Percentiles rank a stretch among this genome's conserved stretches.
Evolutionary conservation across 83 land plant species (phyloP).

Genomic region (Picea mariana): DNA sequence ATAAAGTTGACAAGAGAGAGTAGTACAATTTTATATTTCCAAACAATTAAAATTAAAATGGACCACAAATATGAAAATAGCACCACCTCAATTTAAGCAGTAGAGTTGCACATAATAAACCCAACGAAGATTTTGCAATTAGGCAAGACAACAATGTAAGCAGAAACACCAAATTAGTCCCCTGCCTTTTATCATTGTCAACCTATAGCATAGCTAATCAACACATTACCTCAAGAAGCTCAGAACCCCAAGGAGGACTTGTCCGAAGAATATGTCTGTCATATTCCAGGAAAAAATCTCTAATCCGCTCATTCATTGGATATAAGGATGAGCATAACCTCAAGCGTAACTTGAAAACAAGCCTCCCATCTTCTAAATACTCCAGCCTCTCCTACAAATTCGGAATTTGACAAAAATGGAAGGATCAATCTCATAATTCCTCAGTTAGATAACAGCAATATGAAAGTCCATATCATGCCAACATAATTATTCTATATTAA

Average conservation of each 20-base stretch:
- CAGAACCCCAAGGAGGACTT: constrained; percentile 98
- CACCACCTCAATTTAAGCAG: background rate
- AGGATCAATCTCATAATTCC: background rate
- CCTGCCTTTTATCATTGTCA: background rate
- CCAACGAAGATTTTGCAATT: background rate
- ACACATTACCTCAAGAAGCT: constrained; percentile 85
- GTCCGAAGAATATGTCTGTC: constrained; percentile 89
- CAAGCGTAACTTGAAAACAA: constrained; percentile 77
- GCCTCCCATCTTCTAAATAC: constrained; percentile 87
- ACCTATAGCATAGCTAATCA: background rate
- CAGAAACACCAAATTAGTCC: background rate
- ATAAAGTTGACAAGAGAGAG: no score
- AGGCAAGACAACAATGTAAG: background rate
- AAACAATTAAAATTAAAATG: no score
- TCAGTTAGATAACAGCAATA: background rate
- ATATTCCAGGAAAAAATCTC: constrained; percentile 94
- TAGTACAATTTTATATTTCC: no score
- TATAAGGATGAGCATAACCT: constrained; percentile 92
- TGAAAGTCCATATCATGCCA: background rate
- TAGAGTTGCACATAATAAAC: background rate
- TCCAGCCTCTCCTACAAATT: constrained; percentile 83
- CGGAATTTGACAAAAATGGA: background rate
- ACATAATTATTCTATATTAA: background rate
- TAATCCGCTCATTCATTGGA: constrained; percentile 86
- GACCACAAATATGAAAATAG: no score